These are phyloP conservation scores for Aegle marmelos DNA, from an alignment of 345 rosid genomes.

Conservation along the genomic window DNA sequence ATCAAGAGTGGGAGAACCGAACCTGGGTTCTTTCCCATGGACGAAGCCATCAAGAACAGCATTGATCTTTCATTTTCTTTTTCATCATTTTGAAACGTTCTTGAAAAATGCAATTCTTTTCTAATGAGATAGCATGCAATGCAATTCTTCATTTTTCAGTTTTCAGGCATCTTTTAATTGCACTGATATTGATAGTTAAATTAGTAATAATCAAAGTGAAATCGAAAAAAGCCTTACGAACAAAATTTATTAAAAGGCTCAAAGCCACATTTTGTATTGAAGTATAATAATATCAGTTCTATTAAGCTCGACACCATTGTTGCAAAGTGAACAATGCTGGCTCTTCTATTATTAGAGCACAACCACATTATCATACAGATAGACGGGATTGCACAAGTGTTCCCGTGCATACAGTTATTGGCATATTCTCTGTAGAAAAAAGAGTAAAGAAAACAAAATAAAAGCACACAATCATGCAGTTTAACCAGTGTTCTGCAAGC, in stretches of 20 bases:
- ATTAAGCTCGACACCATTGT: not conserved
- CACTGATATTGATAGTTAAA: not conserved
- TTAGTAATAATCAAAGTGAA: not conserved
- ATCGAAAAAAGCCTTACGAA: not conserved
- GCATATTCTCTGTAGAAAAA: not conserved
- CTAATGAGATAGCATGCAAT: not conserved
- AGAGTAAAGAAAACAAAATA: not conserved
- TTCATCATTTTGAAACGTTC: not conserved
- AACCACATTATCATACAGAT: not conserved
- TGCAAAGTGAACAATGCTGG: not conserved
- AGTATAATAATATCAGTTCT: slow-evolving; percentile 2
- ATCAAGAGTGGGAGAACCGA: slow-evolving; percentile 14
- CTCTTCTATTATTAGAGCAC: not conserved
- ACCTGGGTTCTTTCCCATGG: not conserved
- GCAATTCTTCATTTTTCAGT: not conserved
- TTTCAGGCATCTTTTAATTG: not conserved
- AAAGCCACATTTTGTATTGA: not conserved
- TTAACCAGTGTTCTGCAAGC: slow-evolving; percentile 94
- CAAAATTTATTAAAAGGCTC: not conserved
- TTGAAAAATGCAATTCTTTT: not conserved
- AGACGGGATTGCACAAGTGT: not conserved
- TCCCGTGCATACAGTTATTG: not conserved
- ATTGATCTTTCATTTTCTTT: not conserved
- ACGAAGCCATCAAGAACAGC: not conserved
- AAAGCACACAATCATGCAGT: not conserved